Percentiles rank a stretch among this genome's conserved stretches.
These are phyloP conservation scores for Styphnolobium japonicum DNA, from an alignment of 306 rosid species.

Conservation along the genomic window DNA sequence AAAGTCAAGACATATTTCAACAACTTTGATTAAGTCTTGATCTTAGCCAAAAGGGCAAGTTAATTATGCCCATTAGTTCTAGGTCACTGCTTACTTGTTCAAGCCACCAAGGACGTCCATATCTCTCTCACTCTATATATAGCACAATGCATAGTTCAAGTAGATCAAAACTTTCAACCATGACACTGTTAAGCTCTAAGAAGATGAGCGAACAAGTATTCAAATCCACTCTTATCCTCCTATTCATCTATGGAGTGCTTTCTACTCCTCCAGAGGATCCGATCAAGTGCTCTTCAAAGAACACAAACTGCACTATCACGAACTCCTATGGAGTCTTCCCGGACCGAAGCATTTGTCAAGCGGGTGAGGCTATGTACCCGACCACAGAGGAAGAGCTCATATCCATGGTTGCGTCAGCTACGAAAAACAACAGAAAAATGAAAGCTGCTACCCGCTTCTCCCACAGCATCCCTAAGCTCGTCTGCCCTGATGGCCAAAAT, in stretches of 20 bases:
- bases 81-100: too few species aligned
- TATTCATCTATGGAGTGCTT: slow-evolving; percentile 10
- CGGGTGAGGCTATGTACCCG: slow-evolving; percentile 42
- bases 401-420: slow-evolving; percentile 39
- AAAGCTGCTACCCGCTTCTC: slow-evolving; percentile 58
- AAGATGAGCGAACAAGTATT: neutral
- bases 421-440: slow-evolving; percentile 35
- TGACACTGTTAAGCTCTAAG: neutral
- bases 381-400: slow-evolving; percentile 48
- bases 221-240: neutral
- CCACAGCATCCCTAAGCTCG: slow-evolving; percentile 69
- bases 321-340: slow-evolving; percentile 65
- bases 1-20: too few species aligned
- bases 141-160: too few species aligned
- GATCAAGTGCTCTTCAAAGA: slow-evolving; percentile 42
- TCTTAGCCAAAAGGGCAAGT: too few species aligned
- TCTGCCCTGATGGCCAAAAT: slow-evolving; percentile 43
- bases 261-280: slow-evolving; percentile 57
- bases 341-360: slow-evolving; percentile 48
- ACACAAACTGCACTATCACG: slow-evolving; percentile 55
- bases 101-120: too few species aligned
- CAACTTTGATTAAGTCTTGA: too few species aligned
- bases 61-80: neutral
- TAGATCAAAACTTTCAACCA: too few species aligned
- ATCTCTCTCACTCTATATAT: too few species aligned